Percentiles rank a stretch among this genome's conserved stretches.
These are phyloP conservation scores for Asterella californica DNA, from an alignment of 225 moss, liverwort and hornwort genomes.

Conservation along the genomic window DNA sequence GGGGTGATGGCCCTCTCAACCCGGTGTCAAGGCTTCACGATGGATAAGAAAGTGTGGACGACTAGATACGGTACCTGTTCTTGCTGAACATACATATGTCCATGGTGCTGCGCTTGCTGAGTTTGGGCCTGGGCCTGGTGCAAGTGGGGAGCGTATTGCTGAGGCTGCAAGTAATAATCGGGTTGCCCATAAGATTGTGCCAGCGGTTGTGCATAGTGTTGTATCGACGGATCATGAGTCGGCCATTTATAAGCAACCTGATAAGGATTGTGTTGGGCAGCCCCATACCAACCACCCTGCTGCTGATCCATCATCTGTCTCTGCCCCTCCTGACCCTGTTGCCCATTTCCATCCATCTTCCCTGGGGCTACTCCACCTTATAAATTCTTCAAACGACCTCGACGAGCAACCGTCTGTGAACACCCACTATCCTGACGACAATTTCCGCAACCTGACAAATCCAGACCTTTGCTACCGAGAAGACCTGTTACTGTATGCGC, in stretches of 20 bases:
- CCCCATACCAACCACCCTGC: constrained; percentile 37
- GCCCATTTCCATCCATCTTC: constrained; percentile 37
- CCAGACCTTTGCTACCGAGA: neutral
- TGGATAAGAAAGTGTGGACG: neutral
- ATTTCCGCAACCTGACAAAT: constrained; percentile 4
- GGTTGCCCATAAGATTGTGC: constrained; percentile 51
- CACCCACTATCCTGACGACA: neutral
- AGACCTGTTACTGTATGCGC: neutral
- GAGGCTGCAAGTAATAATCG: constrained; percentile 62
- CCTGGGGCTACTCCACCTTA: neutral
- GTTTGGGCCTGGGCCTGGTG: constrained; percentile 47
- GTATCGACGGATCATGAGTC: constrained; percentile 34
- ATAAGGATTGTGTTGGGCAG: constrained; percentile 29
- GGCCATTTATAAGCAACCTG: constrained; percentile 44
- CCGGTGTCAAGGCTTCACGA: neutral
- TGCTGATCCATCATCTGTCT: constrained; percentile 43
- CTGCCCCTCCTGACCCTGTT: constrained; percentile 29
- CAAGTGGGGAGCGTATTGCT: constrained; percentile 55
- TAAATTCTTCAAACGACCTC: constrained; percentile 17
- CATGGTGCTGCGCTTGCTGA: constrained; percentile 54
- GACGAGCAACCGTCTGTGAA: neutral
- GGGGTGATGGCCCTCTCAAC: no score
- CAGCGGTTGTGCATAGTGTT: constrained; percentile 36
- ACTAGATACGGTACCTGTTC: constrained; percentile 61
- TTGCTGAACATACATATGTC: constrained; percentile 61